Evolutionary conservation across 169 alveolate genomes (phyloP), one percentile per base, ranked within the genome.

Genomic region (Plasmodium vivax): DNA sequence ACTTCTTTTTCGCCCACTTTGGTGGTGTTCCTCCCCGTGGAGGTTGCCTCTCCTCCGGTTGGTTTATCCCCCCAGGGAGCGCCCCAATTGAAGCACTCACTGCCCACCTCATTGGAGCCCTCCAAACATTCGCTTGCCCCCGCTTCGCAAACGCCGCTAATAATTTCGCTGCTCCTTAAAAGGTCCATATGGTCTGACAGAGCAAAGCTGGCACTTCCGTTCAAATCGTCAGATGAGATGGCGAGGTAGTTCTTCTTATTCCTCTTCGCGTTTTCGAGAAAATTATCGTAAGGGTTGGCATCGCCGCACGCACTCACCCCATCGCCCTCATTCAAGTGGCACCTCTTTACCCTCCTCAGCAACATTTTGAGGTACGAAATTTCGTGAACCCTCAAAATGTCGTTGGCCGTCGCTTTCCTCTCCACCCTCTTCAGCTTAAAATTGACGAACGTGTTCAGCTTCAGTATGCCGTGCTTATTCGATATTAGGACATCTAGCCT

Each of bases 311-410:
- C 80, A 93, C 95, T n/a, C 30, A 16, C 27, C 27, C 27, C 27
- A 96, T 95, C 72, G 81, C 41, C 16, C 58, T 94, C 80, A 93
- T 96, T n/a, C 30, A 16, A 43, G 27, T 75, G 73, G 83, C 43
- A 93, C 88, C 36, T 93, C 88, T 74, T 77, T 77, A 56, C 93
- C 82, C 90, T 95, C 96, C 92, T 94, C 73, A 96, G 87, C 51
- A 97, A 84, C 81, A 96, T 97, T 85, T 95, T 95, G 51, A 98
- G 93, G 92, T 99, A 99, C 51, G 98, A 97, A 90, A 98, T 97
- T 82, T 98, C 99, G 93, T 99, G 99, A 4, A 99, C 99, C 93
- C 99, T 95, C 88, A 99, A 96, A 30, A 99, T 96, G 95, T 99
- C 99, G 41, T 98, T 97, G 27, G 98, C 92, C 4, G 96, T 84